These are phyloP conservation scores for Saccharomycopsis capsularis DNA, from an alignment of 805 yeast species.

Conservation along the genomic window DNA sequence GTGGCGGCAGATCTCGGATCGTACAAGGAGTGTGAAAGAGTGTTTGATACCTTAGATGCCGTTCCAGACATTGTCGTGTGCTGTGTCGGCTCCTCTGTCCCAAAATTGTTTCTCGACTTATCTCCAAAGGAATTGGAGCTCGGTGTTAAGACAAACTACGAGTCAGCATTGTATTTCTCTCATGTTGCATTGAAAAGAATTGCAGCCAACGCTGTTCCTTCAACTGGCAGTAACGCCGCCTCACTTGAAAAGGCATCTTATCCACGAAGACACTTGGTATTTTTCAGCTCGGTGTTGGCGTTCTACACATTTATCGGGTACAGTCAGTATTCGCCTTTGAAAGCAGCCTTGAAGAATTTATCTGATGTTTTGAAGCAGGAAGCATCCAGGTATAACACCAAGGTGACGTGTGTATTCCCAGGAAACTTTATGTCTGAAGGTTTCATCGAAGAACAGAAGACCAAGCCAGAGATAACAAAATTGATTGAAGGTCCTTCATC, in stretches of 20 bases:
- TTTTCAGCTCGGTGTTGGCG: slow-evolving; percentile 72
- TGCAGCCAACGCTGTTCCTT: slow-evolving; percentile 25
- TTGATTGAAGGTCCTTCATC: slow-evolving; percentile 78
- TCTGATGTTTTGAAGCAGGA: slow-evolving; percentile 81
- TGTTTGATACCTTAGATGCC: slow-evolving; percentile 33
- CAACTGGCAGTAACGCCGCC: slow-evolving; percentile 16
- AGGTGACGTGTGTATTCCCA: slow-evolving; percentile 72
- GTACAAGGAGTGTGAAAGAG: slow-evolving; percentile 41
- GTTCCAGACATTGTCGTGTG: slow-evolving; percentile 70
- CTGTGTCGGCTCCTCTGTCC: slow-evolving; percentile 84
- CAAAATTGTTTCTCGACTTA: slow-evolving; percentile 69
- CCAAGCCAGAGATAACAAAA: slow-evolving; percentile 81
- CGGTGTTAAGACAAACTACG: slow-evolving; percentile 67
- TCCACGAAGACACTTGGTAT: slow-evolving; percentile 45
- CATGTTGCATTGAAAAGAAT: slow-evolving; percentile 52
- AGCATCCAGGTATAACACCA: slow-evolving; percentile 53
- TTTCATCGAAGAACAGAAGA: slow-evolving; percentile 64
- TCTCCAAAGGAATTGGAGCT: slow-evolving; percentile 47
- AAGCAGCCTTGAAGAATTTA: slow-evolving; percentile 72
- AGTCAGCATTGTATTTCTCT: slow-evolving; percentile 61
- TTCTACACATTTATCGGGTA: slow-evolving; percentile 89
- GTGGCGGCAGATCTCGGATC: slow-evolving; percentile 59
- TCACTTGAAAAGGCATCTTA: slow-evolving; percentile 1
- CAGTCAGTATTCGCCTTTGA: slow-evolving; percentile 82
- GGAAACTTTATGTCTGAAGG: slow-evolving; percentile 93